These are phyloP conservation scores for Larix sibirica DNA, from an alignment of 83 land plant genomes.

Conservation along the genomic window DNA sequence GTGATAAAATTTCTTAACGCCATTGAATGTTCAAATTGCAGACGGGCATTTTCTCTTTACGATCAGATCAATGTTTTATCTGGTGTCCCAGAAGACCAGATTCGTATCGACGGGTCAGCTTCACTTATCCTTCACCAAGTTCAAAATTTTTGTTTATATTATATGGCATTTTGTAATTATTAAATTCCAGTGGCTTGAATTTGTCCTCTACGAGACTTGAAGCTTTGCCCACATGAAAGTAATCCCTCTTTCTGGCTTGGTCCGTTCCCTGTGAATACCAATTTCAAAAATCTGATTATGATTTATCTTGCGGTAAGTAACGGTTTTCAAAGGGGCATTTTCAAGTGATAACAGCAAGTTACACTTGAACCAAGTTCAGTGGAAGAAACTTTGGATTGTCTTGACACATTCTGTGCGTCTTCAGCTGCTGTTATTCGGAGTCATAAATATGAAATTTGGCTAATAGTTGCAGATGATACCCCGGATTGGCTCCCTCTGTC, in stretches of 20 bases:
- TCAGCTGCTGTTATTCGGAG: too few species aligned
- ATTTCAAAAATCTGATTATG: too few species aligned
- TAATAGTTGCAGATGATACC: too few species aligned
- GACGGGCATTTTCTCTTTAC: conserved; percentile 67
- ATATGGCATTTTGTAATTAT: background rate
- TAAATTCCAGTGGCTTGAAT: background rate
- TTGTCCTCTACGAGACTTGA: background rate
- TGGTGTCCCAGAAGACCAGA: conserved; percentile 58
- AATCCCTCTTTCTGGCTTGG: background rate
- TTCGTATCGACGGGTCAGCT: conserved; percentile 56
- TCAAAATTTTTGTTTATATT: background rate
- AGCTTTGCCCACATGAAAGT: background rate
- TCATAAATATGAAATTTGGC: too few species aligned
- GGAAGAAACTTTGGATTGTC: too few species aligned
- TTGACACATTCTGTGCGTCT: too few species aligned
- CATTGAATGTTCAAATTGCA: background rate
- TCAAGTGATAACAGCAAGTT: too few species aligned
- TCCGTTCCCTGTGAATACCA: too few species aligned
- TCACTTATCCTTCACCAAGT: background rate
- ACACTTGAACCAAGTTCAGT: too few species aligned
- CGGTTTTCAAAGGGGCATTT: too few species aligned
- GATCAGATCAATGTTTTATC: conserved; percentile 72
- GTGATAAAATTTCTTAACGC: background rate
- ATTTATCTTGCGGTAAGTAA: too few species aligned
- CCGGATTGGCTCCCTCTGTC: too few species aligned